Base-by-base conservation (phyloP, 2,329 filamentous ascomycete species). In the Clarireedia homoeocarpa region DNA sequence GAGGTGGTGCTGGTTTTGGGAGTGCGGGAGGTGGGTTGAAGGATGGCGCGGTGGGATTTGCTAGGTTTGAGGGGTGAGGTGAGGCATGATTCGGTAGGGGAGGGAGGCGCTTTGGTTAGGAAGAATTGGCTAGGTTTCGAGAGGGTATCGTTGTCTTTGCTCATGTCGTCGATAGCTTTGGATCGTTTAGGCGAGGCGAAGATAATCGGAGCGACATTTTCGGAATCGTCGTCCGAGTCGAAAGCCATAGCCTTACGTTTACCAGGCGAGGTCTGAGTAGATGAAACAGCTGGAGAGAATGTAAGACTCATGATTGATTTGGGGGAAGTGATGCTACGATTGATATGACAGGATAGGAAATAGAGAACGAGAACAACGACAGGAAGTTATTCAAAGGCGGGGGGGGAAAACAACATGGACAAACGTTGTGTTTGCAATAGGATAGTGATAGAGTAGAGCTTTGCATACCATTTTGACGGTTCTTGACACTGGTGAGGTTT, bases 401-500 rank as follows among this genome's bases (percentile, higher is more conserved):
- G 12, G 5, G 30, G 12, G 45, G 3, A 6, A 42, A 48, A 24
- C n/a, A 54, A 36, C 30, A 34, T 34, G 1, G 30, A 12, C 20
- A 2, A 20, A 20, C 30, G 30, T 34, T 34, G 30, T 34, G 30
- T 34, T 34, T 34, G 5, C 12, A 26, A 27, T 40, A 17, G 34
- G 12, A 20, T 38, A 52, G 14, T 40, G 44, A 52, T 4, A 53
- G 48, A 52, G 30, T 44, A 36, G n/a, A 53, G 20, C 2, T 55
- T 20, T 50, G 58, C 62, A 63, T 79, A 86, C 83, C 79, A 76
- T 85, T 85, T 69, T 91, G 88, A 71, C 84, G 78, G 71, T 91
- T 91, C 77, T 91, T 92, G 51, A 85, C 73, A 72, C 83, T 89
- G 26, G 84, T 85, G 65, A 92, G 75, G 61, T 77, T 82, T 71